Evolutionary conservation across 371 early-diverging fungal species (phyloP).

Genomic region (Rhizopus sp.): DNA sequence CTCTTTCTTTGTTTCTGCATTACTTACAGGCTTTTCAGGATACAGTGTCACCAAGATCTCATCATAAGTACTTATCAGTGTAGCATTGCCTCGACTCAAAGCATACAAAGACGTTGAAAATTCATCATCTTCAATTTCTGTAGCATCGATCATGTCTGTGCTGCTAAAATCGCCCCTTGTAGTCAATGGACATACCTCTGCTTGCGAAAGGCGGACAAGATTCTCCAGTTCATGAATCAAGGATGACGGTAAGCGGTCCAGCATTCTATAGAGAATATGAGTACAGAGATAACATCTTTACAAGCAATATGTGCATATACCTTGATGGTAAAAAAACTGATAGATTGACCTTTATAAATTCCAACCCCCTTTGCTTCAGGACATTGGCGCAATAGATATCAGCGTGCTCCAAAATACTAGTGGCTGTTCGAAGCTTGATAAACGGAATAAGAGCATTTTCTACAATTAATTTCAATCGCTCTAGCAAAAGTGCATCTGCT

Average conservation of each 20-base stretch:
- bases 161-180: neutral
- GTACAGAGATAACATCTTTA: neutral
- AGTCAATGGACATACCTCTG: slow-evolving; percentile 19
- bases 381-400: slow-evolving; percentile 52
- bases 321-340: slow-evolving; percentile 57
- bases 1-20: slow-evolving; percentile 2
- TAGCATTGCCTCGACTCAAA: slow-evolving; percentile 26
- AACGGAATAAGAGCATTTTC: slow-evolving; percentile 50
- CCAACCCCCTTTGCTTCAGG: slow-evolving; percentile 58
- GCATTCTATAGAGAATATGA: slow-evolving; percentile 18
- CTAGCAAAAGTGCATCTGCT: slow-evolving; percentile 67
- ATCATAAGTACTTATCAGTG: slow-evolving; percentile 11
- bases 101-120: slow-evolving; percentile 37
- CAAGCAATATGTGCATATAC: slow-evolving; percentile 20
- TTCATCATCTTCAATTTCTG: slow-evolving; percentile 29
- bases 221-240: slow-evolving; percentile 32
- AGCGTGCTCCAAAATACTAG: slow-evolving; percentile 55
- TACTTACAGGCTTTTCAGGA: slow-evolving; percentile 20
- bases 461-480: slow-evolving; percentile 57
- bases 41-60: slow-evolving; percentile 31
- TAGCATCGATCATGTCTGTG: neutral
- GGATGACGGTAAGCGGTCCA: slow-evolving; percentile 18
- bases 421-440: slow-evolving; percentile 56
- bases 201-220: slow-evolving; percentile 25
- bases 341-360: slow-evolving; percentile 65